A percentile compares a stretch with the other conserved stretches of the same genome.
These are phyloP conservation scores for Oryza rufipogon DNA, from an alignment of 176 grass and related monocot genomes.

Conservation along the genomic window DNA sequence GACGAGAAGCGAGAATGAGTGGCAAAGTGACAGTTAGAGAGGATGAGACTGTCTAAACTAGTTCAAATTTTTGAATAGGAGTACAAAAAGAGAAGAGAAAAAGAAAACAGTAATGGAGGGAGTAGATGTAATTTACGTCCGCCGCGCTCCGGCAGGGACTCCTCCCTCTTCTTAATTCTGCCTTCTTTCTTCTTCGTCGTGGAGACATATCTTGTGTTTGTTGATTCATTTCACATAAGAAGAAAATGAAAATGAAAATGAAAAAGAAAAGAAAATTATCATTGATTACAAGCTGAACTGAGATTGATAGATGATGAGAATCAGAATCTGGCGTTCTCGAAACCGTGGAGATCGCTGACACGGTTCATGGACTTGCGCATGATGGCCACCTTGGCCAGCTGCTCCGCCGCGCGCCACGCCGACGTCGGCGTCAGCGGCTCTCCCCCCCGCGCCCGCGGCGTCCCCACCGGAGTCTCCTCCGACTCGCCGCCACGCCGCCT, in stretches of 20 bases:
- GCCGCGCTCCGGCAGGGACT: not conserved
- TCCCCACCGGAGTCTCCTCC: constrained; percentile 26
- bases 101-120: not conserved
- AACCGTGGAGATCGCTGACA: constrained; percentile 87
- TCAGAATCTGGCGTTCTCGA: constrained; percentile 98
- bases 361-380: constrained; percentile 92
- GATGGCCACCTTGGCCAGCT: constrained; percentile 96
- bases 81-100: not conserved
- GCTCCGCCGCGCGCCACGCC: constrained; percentile 93
- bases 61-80: not conserved
- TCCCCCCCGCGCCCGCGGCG: constrained; percentile 49
- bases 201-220: not conserved
- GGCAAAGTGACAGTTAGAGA: not conserved
- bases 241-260: not conserved
- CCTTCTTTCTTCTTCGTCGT: no score
- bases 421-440: constrained; percentile 81
- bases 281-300: not conserved
- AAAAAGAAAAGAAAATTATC: no score
- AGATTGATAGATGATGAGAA: constrained; percentile 51
- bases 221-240: not conserved
- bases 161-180: no score
- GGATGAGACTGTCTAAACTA: no score
- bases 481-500: constrained; percentile 17
- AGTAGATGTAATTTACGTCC: not conserved
- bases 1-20: not conserved